Base-by-base conservation (phyloP, 495 filamentous ascomycete species). In the Aspergillus hancockii region DNA sequence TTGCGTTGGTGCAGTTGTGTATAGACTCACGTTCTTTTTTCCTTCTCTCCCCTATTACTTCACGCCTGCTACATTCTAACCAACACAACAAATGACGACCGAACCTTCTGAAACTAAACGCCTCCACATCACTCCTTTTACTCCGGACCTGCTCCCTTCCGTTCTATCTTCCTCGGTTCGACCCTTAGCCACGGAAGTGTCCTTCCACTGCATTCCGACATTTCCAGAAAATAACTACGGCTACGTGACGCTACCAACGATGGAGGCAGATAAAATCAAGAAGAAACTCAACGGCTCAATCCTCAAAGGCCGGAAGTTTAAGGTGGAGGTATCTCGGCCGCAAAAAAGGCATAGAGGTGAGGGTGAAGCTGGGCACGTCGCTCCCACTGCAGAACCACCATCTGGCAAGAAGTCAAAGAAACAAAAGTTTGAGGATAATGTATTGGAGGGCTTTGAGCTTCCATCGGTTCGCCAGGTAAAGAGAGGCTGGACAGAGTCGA, bases 201-300 rank as follows among this genome's bases (percentile, higher is more conserved):
- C 90, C 34, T 98, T 87, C 73, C 94, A 98, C 70, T 74, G 72
- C 22, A 72, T 97, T 41, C 78, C 91, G 57, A 92, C 91, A 7
- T 96, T 94, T 60, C 93, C 93, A 14, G 93, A 98, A 57, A 89
- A 85, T 66, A 83, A 81, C 36, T 98, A 90, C 88, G 94, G 92
- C 49, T 98, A 89, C 75, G 73, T 97, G 49, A 90, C 93, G 19
- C 71, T 98, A 21, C 91, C 93, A 0, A 71, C 67, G 2, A 83
- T 86, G 73, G 91, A 94, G 61, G 94, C 92, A 6, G 87, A 93
- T 4, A 95, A 92, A 67, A 75, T 98, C 30, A 90, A 87, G 72
- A 93, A 91, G 79, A 97, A 95, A 69, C 81, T 98, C n/a, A 89
- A 96, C 77, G 93, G 93, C 9, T 83, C 88, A 6, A 87, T 92